Conservation (phyloP, 768 basidiomycete genomes). For the Trametes coccinea region DNA sequence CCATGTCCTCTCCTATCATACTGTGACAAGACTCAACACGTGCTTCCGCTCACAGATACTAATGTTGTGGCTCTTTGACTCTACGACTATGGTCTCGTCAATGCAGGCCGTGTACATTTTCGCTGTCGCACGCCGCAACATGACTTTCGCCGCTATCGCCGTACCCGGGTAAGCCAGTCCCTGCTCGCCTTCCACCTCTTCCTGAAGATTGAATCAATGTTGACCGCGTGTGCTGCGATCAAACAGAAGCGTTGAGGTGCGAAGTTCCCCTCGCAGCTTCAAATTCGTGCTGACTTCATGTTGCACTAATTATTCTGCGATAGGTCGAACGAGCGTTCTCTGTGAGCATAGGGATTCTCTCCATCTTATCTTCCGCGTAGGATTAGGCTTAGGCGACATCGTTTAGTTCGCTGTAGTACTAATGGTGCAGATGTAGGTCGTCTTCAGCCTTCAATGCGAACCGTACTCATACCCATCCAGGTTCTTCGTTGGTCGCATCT, state of each 20-base stretch:
- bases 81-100: constrained; percentile 9
- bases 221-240: neutral
- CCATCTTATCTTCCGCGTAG: neutral
- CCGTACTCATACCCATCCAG: neutral
- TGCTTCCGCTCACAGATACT: neutral
- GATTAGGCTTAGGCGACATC: neutral
- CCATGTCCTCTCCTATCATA: neutral
- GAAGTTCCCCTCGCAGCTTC: too few species aligned
- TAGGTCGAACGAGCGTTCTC: constrained; percentile 17
- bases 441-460: too few species aligned
- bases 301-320: neutral
- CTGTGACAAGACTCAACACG: too few species aligned
- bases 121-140: constrained; percentile 8
- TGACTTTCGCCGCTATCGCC: constrained; percentile 1
- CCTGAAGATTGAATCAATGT: neutral
- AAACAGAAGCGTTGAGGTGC: neutral
- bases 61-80: constrained; percentile 14
- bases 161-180: constrained; percentile 9
- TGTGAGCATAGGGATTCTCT: neutral
- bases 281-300: too few species aligned
- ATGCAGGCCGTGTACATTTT: constrained; percentile 13
- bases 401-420: constrained; percentile 11
- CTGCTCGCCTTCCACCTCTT: neutral
- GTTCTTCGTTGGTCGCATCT: constrained; percentile 8
- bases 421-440: constrained; percentile 14